A percentile compares a stretch with the other conserved stretches of the same genome.
phyloP scores from a whole-genome alignment of 139 green algal genomes.

The Desmodesmus armatus region DNA sequence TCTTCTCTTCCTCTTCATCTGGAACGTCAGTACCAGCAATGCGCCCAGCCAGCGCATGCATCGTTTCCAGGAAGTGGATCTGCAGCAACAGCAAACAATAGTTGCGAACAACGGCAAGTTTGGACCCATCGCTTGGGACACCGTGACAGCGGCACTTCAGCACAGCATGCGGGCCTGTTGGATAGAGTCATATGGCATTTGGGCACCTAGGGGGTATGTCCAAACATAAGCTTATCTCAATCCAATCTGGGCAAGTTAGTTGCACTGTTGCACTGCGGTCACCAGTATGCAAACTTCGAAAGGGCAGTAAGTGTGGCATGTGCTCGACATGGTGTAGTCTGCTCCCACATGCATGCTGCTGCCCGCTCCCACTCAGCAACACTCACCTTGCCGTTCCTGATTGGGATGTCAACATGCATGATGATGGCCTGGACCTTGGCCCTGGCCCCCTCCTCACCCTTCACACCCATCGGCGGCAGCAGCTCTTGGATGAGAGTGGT shows the following conservation, averaged over 20 bases:
- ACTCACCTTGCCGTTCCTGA: conserved; percentile 43
- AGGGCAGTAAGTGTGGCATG: no score
- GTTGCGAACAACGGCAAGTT: neutral
- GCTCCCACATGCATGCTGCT: neutral
- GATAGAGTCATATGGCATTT: no score
- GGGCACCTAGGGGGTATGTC: no score
- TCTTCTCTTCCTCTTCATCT: conserved; percentile 28
- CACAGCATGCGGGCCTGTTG: no score
- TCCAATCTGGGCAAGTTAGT: no score
- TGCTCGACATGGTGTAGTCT: no score
- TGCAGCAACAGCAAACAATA: conserved; percentile 34
- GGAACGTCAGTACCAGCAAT: conserved; percentile 59
- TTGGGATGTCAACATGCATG: conserved; percentile 67
- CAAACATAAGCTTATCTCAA: no score
- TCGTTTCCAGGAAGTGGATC: conserved; percentile 63
- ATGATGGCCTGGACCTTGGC: conserved; percentile 61
- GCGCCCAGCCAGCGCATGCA: conserved; percentile 75
- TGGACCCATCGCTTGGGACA: neutral
- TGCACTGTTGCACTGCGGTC: no score
- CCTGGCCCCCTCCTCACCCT: conserved; percentile 33
- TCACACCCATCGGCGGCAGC: conserved; percentile 59
- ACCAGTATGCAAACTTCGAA: no score
- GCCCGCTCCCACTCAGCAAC: neutral
- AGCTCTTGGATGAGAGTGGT: conserved; percentile 56
- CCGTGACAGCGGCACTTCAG: no score